Evolutionary conservation across 257 asterid species (phyloP).

Genomic region (Jacaranda copaia): DNA sequence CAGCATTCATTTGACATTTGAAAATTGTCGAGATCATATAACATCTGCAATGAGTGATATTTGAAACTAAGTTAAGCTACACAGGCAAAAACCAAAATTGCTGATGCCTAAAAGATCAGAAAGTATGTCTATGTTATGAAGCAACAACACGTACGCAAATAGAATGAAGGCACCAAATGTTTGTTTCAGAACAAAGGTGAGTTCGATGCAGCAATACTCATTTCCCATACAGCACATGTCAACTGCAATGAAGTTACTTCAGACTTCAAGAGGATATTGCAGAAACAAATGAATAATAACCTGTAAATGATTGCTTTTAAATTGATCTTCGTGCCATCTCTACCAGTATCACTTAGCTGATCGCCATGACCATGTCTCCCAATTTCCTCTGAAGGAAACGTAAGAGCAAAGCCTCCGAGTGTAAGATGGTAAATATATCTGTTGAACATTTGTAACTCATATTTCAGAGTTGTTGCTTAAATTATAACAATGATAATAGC

Average conservation of each 20-base stretch:
- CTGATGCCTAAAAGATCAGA: background rate
- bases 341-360: constrained; percentile 51
- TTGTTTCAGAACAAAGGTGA: too few relatives aligned
- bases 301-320: constrained; percentile 87
- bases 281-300: constrained; percentile 42
- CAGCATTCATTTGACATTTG: constrained; percentile 1
- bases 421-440: constrained; percentile 92
- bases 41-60: background rate
- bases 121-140: background rate
- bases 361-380: constrained; percentile 41
- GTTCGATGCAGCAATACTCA: too few relatives aligned
- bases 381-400: constrained; percentile 55
- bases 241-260: background rate
- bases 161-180: background rate
- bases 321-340: constrained; percentile 79
- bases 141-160: background rate
- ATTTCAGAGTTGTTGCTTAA: constrained; percentile 16
- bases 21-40: background rate
- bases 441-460: constrained; percentile 27
- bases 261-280: constrained; percentile 17
- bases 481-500: background rate
- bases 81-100: background rate
- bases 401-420: constrained; percentile 87
- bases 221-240: background rate
- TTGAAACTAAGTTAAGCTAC: background rate